Base-by-base conservation (phyloP, 1,139 yeast genomes). In the Magnusiomyces clavatus region DNA sequence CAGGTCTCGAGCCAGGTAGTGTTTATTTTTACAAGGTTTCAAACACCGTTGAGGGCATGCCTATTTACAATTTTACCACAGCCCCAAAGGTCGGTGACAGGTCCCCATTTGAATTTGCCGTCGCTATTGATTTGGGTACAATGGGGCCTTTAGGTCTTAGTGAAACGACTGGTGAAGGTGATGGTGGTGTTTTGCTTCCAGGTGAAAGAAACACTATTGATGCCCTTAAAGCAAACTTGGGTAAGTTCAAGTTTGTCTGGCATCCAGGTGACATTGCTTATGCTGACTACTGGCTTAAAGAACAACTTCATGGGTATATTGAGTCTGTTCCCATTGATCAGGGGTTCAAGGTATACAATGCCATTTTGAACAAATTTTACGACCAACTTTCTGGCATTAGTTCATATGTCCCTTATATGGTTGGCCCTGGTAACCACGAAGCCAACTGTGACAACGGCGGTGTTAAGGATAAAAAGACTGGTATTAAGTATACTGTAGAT, bases 341-440 rank as follows among this genome's bases (percentile, higher is more conserved):
- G 17, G 55, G 55, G 51, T 45, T 43, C 38, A 56, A 56, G 29
- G 61, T 58, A 6, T 63, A 63, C 51, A 59, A 60, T 38, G 42
- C 53, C 43, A 59, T 62, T 29, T 45, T 59, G 46, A 62, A 63
- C 50, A 52, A 52, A 16, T 63, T 57, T 51, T 63, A 63, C 49
- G 60, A 61, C 36, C 60, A 61, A 50, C 52, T 61, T 50, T 56
- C 59, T 47, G 56, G 57, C 19, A 53, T 63, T 39, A 56, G 62
- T 31, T 55, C 61, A 12, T 43, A 38, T 44, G 55, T 51, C 38
- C 65, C 67, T 3, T 63, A 59, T 48, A 63, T 63, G 66, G 65
- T 63, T 36, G 64, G 63, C 10, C 67, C 67, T 16, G 67, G 67
- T 13, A 64, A 64, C 50, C 67, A 64, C 51, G 67, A 64, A 52